These are phyloP conservation scores for Sugiyamaella floridensis DNA, from an alignment of 805 yeast genomes.

Conservation along the genomic window DNA sequence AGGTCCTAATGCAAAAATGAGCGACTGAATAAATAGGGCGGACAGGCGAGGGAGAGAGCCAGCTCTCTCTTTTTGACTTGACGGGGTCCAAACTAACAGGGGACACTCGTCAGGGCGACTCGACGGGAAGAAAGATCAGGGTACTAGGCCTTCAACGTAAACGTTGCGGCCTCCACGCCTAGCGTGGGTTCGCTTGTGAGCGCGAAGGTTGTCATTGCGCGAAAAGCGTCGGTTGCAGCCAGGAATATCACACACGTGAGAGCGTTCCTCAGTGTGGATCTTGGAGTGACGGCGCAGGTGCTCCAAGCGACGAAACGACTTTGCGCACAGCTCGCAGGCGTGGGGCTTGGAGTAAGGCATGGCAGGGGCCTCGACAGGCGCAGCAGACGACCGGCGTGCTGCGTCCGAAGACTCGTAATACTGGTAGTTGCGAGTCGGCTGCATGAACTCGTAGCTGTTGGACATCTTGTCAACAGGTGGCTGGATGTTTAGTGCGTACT, in stretches of 20 bases:
- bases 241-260: constrained; percentile 52
- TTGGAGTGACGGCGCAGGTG: constrained; percentile 36
- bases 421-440: not conserved
- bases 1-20: not conserved
- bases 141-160: constrained; percentile 33
- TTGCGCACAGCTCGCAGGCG: constrained; percentile 19
- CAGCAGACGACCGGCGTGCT: not conserved
- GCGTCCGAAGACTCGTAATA: not conserved
- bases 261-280: constrained; percentile 74
- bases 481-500: not conserved
- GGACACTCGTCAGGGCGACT: too few relatives aligned
- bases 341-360: constrained; percentile 1
- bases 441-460: not conserved
- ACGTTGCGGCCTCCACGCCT: constrained; percentile 37
- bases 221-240: constrained; percentile 60
- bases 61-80: not conserved
- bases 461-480: not conserved
- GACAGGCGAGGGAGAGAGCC: not conserved
- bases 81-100: too few relatives aligned
- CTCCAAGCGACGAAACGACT: constrained; percentile 29
- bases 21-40: not conserved
- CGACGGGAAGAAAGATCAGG: not conserved
- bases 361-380: not conserved
- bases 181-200: constrained; percentile 67
- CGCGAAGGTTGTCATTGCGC: constrained; percentile 71